phyloP scores from a whole-genome alignment of 306 rosid species.

The Trifolium dubium region DNA sequence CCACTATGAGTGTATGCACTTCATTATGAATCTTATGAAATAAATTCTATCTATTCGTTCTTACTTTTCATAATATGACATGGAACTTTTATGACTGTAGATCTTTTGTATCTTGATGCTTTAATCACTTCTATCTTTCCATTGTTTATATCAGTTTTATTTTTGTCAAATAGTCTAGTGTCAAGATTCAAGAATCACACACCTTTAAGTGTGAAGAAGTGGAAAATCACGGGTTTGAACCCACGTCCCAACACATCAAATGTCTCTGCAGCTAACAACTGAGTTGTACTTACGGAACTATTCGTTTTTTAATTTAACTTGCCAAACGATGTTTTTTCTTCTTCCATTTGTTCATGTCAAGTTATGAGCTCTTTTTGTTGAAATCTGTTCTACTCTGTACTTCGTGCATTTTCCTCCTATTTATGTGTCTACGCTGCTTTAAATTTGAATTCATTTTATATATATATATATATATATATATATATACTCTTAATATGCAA shows the following conservation, averaged over 20 bases:
- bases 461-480: no score
- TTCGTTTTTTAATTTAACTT: neutral
- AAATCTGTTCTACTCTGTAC: neutral
- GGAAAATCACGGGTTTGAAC: no score
- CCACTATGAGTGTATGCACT: conserved; percentile 26
- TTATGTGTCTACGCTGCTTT: neutral
- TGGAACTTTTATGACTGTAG: conserved; percentile 1
- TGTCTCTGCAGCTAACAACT: no score
- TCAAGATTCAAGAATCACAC: no score
- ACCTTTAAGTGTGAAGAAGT: no score
- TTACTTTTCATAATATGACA: conserved; percentile 5
- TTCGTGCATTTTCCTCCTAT: conserved; percentile 2
- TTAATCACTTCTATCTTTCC: conserved; percentile 15
- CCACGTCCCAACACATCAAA: no score
- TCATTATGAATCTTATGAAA: neutral
- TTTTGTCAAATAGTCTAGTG: no score
- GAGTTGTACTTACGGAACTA: no score
- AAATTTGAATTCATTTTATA: conserved; percentile 6
- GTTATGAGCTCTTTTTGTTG: conserved; percentile 7
- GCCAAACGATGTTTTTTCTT: neutral
- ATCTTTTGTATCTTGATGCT: conserved; percentile 23
- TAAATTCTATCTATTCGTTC: conserved; percentile 19
- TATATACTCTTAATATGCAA: neutral
- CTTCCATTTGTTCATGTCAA: conserved; percentile 18
- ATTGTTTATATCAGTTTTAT: conserved; percentile 6